Conservation (phyloP, 257 asterid species). For the Knoxia roxburghii region DNA sequence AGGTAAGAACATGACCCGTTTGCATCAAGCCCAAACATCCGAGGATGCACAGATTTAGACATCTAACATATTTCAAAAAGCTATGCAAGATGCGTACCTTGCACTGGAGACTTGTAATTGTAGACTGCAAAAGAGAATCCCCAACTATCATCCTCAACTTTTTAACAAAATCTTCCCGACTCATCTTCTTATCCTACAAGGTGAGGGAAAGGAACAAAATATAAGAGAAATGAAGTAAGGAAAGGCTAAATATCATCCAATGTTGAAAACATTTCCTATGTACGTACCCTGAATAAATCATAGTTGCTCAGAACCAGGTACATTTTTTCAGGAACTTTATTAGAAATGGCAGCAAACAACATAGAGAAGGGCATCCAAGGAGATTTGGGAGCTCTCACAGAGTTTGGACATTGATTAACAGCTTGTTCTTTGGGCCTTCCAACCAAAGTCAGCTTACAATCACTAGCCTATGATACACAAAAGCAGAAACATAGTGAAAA, state of each 20-base stretch:
- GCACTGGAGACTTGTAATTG: slow-evolving; percentile 55
- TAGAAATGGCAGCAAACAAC: slow-evolving; percentile 68
- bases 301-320: slow-evolving; percentile 43
- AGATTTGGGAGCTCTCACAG: slow-evolving; percentile 52
- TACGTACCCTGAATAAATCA: slow-evolving; percentile 56
- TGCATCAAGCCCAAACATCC: neutral
- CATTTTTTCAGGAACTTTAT: slow-evolving; percentile 52
- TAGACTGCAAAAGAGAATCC: slow-evolving; percentile 55
- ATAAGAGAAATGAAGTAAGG: slow-evolving; percentile 5
- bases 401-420: slow-evolving; percentile 9
- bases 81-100: slow-evolving; percentile 31
- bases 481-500: slow-evolving; percentile 1
- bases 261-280: slow-evolving; percentile 1
- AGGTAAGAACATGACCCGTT: neutral
- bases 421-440: slow-evolving; percentile 24
- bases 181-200: slow-evolving; percentile 55
- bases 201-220: neutral
- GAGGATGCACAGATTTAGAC: neutral
- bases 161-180: slow-evolving; percentile 56
- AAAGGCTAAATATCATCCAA: neutral
- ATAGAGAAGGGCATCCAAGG: slow-evolving; percentile 82
- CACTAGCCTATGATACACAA: slow-evolving; percentile 30
- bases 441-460: slow-evolving; percentile 25
- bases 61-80: neutral
- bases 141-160: slow-evolving; percentile 71